These are phyloP conservation scores for Kodamaea laetipori DNA, from an alignment of 805 yeast species.

Conservation along the genomic window DNA sequence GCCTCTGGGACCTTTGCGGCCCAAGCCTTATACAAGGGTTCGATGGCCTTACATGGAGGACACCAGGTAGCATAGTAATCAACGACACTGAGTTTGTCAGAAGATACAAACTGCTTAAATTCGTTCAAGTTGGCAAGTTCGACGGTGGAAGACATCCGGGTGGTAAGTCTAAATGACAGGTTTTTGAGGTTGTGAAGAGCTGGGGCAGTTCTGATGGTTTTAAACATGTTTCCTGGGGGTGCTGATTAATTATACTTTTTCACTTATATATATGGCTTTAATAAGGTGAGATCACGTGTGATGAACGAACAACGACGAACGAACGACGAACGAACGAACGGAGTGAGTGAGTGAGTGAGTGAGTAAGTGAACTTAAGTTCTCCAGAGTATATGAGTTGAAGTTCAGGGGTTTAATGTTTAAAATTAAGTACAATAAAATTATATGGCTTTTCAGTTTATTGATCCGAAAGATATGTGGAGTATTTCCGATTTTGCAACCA, in stretches of 20 bases:
- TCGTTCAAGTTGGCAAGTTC: constrained; percentile 32
- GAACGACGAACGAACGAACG: no score
- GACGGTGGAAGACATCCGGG: constrained; percentile 22
- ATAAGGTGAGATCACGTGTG: neutral
- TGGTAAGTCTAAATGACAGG: neutral
- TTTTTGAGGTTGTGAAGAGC: neutral
- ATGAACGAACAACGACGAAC: no score
- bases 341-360: no score
- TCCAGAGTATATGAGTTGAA: no score
- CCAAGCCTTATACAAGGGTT: constrained; percentile 53
- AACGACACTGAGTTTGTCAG: constrained; percentile 47
- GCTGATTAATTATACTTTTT: constrained; percentile 2
- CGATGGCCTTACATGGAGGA: constrained; percentile 75
- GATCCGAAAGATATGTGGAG: no score
- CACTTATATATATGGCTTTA: neutral
- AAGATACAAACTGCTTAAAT: constrained; percentile 22
- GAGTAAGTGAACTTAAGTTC: no score
- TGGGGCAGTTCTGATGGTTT: neutral
- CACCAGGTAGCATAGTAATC: constrained; percentile 79
- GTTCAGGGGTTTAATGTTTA: no score
- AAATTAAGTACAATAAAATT: no score
- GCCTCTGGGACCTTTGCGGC: constrained; percentile 50
- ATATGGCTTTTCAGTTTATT: no score
- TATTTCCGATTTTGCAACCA: no score
- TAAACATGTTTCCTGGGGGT: neutral